A percentile compares a stretch with the other conserved stretches of the same genome.
phyloP scores from a whole-genome alignment of 495 filamentous ascomycete genomes.

The Xylaria castorea region DNA sequence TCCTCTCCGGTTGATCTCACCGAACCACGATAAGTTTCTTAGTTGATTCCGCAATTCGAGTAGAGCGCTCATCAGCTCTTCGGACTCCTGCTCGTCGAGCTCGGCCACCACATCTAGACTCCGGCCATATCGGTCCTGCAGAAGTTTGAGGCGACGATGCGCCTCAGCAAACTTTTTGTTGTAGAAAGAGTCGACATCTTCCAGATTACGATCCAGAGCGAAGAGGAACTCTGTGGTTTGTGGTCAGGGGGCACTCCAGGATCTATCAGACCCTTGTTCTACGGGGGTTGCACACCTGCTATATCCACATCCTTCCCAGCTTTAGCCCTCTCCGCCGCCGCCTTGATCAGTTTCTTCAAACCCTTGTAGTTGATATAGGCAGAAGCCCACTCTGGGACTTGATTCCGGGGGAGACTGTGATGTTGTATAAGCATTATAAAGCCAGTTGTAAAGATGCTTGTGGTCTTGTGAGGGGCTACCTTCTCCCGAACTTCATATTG shows the following conservation, averaged over 20 bases:
- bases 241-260: conserved; percentile 40
- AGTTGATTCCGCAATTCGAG: conserved; percentile 86
- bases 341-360: conserved; percentile 92
- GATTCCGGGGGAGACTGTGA: conserved; percentile 82
- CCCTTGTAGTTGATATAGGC: conserved; percentile 96
- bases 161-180: conserved; percentile 90
- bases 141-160: conserved; percentile 78
- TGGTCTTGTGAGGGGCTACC: conserved; percentile 45
- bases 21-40: conserved; percentile 95
- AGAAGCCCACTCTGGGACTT: conserved; percentile 94
- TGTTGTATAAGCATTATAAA: conserved; percentile 12
- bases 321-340: conserved; percentile 66
- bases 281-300: conserved; percentile 59
- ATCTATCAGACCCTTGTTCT: conserved; percentile 32
- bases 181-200: conserved; percentile 93
- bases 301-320: conserved; percentile 78
- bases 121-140: conserved; percentile 82
- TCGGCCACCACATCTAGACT: conserved; percentile 54
- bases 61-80: conserved; percentile 87
- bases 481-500: conserved; percentile 83
- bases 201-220: conserved; percentile 91
- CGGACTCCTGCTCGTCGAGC: conserved; percentile 75
- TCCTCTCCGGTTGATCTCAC: conserved; percentile 91
- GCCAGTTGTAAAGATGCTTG: neutral
- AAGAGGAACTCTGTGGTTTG: conserved; percentile 83